Evolutionary conservation across 2,329 filamentous ascomycete species (phyloP).

Genomic region (Orbilia blumenaviensis): DNA sequence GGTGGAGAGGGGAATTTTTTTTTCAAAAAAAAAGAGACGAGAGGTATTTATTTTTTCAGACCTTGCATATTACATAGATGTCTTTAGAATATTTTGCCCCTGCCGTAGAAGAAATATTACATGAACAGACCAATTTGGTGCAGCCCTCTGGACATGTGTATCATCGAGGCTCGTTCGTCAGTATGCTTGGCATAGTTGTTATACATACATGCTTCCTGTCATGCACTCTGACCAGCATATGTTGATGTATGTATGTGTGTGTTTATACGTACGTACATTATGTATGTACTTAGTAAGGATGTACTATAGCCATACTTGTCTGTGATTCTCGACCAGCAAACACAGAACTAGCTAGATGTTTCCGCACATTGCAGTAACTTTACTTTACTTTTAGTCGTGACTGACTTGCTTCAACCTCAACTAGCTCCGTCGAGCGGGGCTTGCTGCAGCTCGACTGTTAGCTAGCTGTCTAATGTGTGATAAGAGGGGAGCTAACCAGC

Average conservation of each 20-base stretch:
- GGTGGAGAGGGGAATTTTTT: neutral
- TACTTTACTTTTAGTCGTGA: neutral
- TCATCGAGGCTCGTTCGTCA: slow-evolving; percentile 19
- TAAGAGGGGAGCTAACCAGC: slow-evolving; percentile 34
- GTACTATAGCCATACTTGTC: neutral
- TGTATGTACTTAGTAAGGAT: neutral
- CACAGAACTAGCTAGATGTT: slow-evolving; percentile 14
- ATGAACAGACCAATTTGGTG: slow-evolving; percentile 45
- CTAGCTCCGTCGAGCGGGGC: slow-evolving; percentile 9
- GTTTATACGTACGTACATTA: neutral
- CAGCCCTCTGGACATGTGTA: slow-evolving; percentile 45
- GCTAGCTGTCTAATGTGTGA: slow-evolving; percentile 26
- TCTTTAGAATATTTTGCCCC: slow-evolving; percentile 27
- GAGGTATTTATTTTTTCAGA: slow-evolving; percentile 14
- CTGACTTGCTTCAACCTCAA: neutral
- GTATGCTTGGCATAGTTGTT: slow-evolving; percentile 44
- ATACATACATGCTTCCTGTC: slow-evolving; percentile 10
- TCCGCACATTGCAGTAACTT: slow-evolving; percentile 4
- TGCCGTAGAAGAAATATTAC: slow-evolving; percentile 30
- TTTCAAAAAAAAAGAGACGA: neutral
- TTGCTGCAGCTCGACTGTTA: slow-evolving; percentile 12
- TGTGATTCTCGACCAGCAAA: slow-evolving; percentile 3
- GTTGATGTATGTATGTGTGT: neutral
- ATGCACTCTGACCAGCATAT: slow-evolving; percentile 12
- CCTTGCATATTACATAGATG: slow-evolving; percentile 20